Evolutionary conservation across 2,329 filamentous ascomycete species (phyloP), one percentile per base, ranked within the genome.

Genomic region (Diaporthe amygdali): DNA sequence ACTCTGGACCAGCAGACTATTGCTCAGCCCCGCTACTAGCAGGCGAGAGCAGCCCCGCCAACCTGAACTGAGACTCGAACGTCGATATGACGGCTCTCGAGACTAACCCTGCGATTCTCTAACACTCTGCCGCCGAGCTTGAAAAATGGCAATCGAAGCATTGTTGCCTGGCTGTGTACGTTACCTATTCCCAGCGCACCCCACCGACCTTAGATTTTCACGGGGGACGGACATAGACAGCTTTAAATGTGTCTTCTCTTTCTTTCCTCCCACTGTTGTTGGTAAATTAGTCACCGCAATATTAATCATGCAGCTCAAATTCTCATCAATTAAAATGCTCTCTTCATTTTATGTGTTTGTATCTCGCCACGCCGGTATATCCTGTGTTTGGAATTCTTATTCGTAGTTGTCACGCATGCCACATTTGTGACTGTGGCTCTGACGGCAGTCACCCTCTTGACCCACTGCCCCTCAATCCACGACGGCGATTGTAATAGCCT

Each of bases 381-480:
- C 49, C 44, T 64, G 30, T 37, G 8, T 52, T 8, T 41, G 46
- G 44, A 46, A 44, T 27, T 15, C 17, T 6, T 20, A 15, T n/a
- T n/a, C 34, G n/a, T 34, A 41, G 14, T 47, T 51, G n/a, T 30
- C 32, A 22, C 30, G 22, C 39, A 47, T 34, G 66, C 22, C 41
- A 47, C 52, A 68, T 46, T 32, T 6, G 30, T 46, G 30, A 59
- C 59, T 52, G 64, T 46, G 51, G 39, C 64, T n/a, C 79, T 75
- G 86, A 89, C 88, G 86, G 83, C 86, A 86, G 85, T 83, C 89
- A 89, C 85, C 89, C 88, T 85, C 87, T 91, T 90, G 85, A 85
- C 88, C 88, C 87, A 80, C 87, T 85, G 82, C 83, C 88, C 86
- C 86, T 89, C 86, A 81, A 84, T 87, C 85, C 86, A 83, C 82